Base-by-base conservation (phyloP, 495 filamentous ascomycete species). In the Staphylotrichum longicolle region DNA sequence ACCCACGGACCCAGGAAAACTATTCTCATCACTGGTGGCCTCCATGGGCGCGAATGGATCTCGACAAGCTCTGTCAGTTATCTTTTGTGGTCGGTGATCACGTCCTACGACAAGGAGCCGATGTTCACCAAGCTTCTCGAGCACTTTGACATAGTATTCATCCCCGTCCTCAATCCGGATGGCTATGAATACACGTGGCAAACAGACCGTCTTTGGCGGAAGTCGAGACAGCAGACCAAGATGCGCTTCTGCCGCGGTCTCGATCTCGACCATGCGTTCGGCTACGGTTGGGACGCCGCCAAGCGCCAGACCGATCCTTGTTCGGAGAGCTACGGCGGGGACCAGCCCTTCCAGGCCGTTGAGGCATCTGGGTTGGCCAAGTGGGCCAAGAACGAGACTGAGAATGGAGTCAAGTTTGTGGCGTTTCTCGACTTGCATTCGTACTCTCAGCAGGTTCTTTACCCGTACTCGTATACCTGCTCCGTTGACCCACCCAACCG, bases 21-120 rank as follows among this genome's bases (percentile, higher is more conserved):
- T 2, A 86, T 98, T 55, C 78, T 98, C 45, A 78, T 98, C 10
- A 83, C 86, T 0, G 94, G 92, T 37, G 94, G 93, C 30, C 82
- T 86, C 52, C 94, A 98, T 72, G 93, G 91, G 3, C 83, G 94
- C 8, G 94, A 98, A 78, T 98, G 94, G 94, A 94, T 98, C 63
- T 91, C 90, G 50, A 93, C 89, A 2, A 93, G 87, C 67, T 93
- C 92, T 0, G 91, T 95, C n/a, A 92, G 83, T 53, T 98, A 95
- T 68, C 75, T 96, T 11, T 90, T 93, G 8, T 96, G 93, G 80
- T 89, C 85, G n/a, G 76, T 97, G 39, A 90, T 96, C 41, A 92
- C 88, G 6, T 82, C 84, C 14, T 93, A 91, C 70, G 88, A 88
- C 37, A 88, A 88, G 63, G 75, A 80, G 34, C 74, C 76, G 5